phyloP scores from a whole-genome alignment of 1,284 basidiomycete genomes.

The Microbotryum scabiosae region DNA sequence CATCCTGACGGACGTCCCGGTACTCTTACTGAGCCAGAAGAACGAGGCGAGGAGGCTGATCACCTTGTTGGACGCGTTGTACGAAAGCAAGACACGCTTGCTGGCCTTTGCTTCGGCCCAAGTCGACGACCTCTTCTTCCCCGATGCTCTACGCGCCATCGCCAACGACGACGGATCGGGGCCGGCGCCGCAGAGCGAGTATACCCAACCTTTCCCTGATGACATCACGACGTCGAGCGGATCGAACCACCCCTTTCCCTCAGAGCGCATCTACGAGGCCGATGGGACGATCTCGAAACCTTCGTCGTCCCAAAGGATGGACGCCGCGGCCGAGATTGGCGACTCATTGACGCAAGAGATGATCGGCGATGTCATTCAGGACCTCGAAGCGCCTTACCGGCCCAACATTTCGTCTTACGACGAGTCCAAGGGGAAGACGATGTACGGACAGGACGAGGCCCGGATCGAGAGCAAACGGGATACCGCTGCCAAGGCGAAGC shows the following conservation, averaged over 20 bases:
- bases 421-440: conserved; percentile 5
- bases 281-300: conserved; percentile 10
- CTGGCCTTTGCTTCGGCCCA: conserved; percentile 38
- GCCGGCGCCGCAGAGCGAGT: not conserved
- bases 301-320: conserved; percentile 15
- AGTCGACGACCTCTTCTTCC: conserved; percentile 44
- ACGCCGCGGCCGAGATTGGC: conserved; percentile 25
- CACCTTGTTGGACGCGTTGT: conserved; percentile 59
- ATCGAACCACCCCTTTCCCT: not conserved
- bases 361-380: conserved; percentile 33
- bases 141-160: conserved; percentile 26
- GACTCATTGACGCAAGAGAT: conserved; percentile 33
- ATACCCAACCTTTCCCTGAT: not conserved
- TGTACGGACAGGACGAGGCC: conserved; percentile 14
- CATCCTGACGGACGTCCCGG: conserved; percentile 53
- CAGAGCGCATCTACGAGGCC: not conserved
- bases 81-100: conserved; percentile 34
- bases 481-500: not conserved
- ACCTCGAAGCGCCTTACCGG: conserved; percentile 35
- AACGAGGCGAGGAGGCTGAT: conserved; percentile 64
- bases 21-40: conserved; percentile 53
- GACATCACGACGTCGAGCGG: conserved; percentile 10
- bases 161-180: not conserved
- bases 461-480: conserved; percentile 9
- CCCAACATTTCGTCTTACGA: conserved; percentile 34